Percentiles rank a stretch among this genome's conserved stretches.
These are phyloP conservation scores for Pisolithus marmoratus DNA, from an alignment of 768 basidiomycete genomes.

Conservation along the genomic window DNA sequence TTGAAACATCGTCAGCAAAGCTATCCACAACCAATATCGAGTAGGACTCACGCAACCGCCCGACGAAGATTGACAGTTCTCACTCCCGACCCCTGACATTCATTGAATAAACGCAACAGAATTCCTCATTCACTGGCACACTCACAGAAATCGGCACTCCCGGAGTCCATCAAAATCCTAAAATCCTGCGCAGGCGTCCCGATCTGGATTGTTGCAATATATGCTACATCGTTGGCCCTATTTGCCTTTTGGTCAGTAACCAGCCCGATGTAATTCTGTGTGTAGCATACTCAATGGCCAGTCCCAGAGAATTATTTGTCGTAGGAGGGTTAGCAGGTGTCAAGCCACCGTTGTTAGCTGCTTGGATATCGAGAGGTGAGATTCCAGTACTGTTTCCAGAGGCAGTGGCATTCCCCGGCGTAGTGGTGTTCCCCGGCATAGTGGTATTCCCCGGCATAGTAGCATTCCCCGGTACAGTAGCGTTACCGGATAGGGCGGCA, in stretches of 20 bases:
- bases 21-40: background rate
- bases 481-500: constrained; percentile 1
- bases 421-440: constrained; percentile 5
- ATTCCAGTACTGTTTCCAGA: constrained; percentile 26
- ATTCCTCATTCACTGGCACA: background rate
- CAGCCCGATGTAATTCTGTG: background rate
- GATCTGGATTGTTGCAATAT: constrained; percentile 53
- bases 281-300: constrained; percentile 59
- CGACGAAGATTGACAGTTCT: constrained; percentile 41
- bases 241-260: constrained; percentile 1
- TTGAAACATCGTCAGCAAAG: constrained; percentile 20
- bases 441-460: constrained; percentile 9
- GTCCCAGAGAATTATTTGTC: constrained; percentile 50
- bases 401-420: constrained; percentile 6
- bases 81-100: constrained; percentile 44
- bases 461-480: constrained; percentile 4
- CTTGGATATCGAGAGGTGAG: constrained; percentile 32
- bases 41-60: constrained; percentile 35
- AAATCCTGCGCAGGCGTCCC: constrained; percentile 61
- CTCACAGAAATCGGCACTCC: constrained; percentile 58
- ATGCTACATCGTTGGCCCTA: constrained; percentile 50
- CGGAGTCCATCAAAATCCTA: constrained; percentile 62
- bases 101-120: background rate
- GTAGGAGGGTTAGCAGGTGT: constrained; percentile 39
- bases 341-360: constrained; percentile 31